Percentiles rank a stretch among this genome's conserved stretches.
Conservation (phyloP, 257 asterid genomes). For the Penstemon newberryi region DNA sequence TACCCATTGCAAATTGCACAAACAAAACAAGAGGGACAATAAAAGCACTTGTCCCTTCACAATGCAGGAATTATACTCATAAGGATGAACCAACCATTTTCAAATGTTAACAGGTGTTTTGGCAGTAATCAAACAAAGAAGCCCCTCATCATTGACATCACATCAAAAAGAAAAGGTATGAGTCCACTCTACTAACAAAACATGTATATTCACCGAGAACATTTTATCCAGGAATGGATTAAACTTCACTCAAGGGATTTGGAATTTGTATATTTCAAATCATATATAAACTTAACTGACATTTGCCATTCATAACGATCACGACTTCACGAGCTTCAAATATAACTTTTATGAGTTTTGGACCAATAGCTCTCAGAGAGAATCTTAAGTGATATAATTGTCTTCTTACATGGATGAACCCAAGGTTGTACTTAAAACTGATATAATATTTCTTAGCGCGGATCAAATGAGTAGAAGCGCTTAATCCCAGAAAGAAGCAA, state of each 20-base stretch:
- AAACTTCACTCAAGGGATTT: background rate
- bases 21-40: too few relatives aligned
- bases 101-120: background rate
- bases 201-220: background rate
- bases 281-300: background rate
- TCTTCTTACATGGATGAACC: background rate
- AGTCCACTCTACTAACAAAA: background rate
- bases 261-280: conserved; percentile 5
- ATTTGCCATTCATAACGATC: conserved; percentile 4
- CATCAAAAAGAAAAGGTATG: background rate
- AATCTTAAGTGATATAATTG: background rate
- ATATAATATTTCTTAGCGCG: background rate
- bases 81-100: background rate
- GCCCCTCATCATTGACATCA: background rate
- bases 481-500: conserved; percentile 9
- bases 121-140: conserved; percentile 14
- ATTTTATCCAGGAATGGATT: background rate
- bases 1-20: too few relatives aligned
- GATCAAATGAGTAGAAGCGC: background rate
- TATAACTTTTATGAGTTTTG: background rate
- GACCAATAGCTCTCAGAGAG: conserved; percentile 1
- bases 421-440: background rate
- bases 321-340: conserved; percentile 1
- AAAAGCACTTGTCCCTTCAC: too few relatives aligned
- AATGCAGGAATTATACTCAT: too few relatives aligned